phyloP scores from a whole-genome alignment of 1,139 yeast genomes.

The Blastobotrys elegans region DNA sequence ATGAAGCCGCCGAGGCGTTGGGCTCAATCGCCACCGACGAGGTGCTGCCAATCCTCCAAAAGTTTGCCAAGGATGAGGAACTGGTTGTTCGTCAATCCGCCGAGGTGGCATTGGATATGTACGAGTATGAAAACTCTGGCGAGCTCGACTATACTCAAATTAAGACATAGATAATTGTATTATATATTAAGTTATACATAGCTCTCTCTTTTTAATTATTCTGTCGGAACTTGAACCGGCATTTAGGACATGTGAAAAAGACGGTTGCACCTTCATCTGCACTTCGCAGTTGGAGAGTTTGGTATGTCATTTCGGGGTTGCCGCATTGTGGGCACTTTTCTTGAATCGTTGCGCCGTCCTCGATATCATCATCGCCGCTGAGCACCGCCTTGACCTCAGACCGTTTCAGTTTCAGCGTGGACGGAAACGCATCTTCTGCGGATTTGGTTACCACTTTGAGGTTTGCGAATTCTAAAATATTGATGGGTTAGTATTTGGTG shows the following conservation, averaged over 20 bases:
- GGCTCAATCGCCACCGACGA: constrained; percentile 98
- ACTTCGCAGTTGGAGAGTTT: constrained; percentile 89
- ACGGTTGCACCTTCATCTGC: constrained; percentile 88
- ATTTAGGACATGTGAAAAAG: constrained; percentile 88
- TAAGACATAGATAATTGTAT: constrained; percentile 7
- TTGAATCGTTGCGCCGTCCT: constrained; percentile 92
- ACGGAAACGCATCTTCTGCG: constrained; percentile 89
- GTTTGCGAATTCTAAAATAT: constrained; percentile 50
- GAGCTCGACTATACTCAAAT: constrained; percentile 71
- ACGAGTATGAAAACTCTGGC: constrained; percentile 85
- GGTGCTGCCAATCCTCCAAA: constrained; percentile 78
- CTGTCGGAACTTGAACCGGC: constrained; percentile 92
- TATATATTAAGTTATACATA: not conserved
- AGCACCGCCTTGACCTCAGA: constrained; percentile 86
- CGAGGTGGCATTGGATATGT: constrained; percentile 95
- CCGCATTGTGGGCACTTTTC: constrained; percentile 98
- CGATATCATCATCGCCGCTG: constrained; percentile 62
- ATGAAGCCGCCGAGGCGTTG: constrained; percentile 98
- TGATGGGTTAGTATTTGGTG: not conserved
- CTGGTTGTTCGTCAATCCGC: constrained; percentile 95
- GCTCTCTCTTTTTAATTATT: constrained; percentile 49
- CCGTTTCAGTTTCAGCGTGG: constrained; percentile 68
- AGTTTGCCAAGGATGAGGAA: constrained; percentile 74
- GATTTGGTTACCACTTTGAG: constrained; percentile 84
- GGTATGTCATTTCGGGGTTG: constrained; percentile 96